These are phyloP conservation scores for Ophiocordyceps camponoti-saundersi DNA, from an alignment of 2,329 filamentous ascomycete genomes.

Conservation along the genomic window DNA sequence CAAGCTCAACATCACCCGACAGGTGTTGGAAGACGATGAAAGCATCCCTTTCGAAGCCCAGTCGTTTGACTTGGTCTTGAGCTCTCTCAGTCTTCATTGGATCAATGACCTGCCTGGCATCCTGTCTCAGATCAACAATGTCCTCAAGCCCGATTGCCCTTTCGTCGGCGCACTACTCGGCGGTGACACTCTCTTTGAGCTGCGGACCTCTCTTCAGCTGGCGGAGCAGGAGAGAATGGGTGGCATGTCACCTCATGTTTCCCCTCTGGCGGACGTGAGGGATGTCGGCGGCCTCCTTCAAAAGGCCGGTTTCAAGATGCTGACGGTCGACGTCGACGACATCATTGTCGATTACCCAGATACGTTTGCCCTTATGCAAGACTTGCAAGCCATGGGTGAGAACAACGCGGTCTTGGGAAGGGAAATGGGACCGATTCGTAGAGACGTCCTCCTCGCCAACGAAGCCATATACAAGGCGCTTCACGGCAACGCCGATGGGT, in stretches of 20 bases:
- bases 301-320: conserved; percentile 79
- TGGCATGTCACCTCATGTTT: conserved; percentile 83
- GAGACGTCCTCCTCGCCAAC: conserved; percentile 73
- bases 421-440: conserved; percentile 58
- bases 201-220: conserved; percentile 82
- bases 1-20: conserved; percentile 52
- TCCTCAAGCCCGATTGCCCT: conserved; percentile 78
- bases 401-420: conserved; percentile 76
- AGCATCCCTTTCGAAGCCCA: conserved; percentile 57
- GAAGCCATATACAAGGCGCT: conserved; percentile 79
- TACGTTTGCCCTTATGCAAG: conserved; percentile 78
- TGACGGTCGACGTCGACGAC: conserved; percentile 95
- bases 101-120: conserved; percentile 87
- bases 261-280: conserved; percentile 77
- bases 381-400: conserved; percentile 94
- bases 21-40: conserved; percentile 60
- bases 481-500: conserved; percentile 66
- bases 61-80: conserved; percentile 79
- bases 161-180: conserved; percentile 96
- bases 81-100: conserved; percentile 86
- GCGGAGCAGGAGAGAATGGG: conserved; percentile 80
- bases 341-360: conserved; percentile 91
- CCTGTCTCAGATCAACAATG: conserved; percentile 66
- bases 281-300: conserved; percentile 81
- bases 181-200: conserved; percentile 83